phyloP scores from a whole-genome alignment of 1,284 basidiomycete genomes.

The Tylopilus orsonianus region DNA sequence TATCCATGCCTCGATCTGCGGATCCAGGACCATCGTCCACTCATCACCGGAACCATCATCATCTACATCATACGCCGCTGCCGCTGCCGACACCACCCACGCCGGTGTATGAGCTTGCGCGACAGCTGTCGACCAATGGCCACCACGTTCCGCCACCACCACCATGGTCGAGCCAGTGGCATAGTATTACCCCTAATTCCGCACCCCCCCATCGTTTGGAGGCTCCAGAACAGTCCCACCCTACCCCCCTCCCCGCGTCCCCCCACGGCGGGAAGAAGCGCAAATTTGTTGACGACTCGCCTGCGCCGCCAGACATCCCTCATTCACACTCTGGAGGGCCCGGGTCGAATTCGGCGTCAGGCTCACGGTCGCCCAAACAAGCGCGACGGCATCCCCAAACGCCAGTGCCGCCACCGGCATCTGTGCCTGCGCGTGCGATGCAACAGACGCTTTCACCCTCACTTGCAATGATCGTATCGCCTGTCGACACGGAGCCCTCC shows the following conservation, averaged over 20 bases:
- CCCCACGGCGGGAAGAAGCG: constrained; percentile 41
- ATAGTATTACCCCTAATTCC: constrained; percentile 33
- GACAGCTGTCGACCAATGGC: constrained; percentile 29
- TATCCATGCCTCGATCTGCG: constrained; percentile 26
- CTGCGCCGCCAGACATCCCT: constrained; percentile 24
- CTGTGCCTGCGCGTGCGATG: constrained; percentile 36
- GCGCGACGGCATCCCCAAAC: constrained; percentile 35
- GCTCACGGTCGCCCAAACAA: constrained; percentile 33
- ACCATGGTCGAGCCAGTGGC: constrained; percentile 65
- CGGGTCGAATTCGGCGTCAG: constrained; percentile 16
- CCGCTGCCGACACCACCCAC: constrained; percentile 36
- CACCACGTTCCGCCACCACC: constrained; percentile 56
- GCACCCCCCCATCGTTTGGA: constrained; percentile 24
- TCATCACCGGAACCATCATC: constrained; percentile 27
- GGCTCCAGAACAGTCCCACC: constrained; percentile 25
- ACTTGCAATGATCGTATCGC: constrained; percentile 44
- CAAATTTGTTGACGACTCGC: constrained; percentile 43
- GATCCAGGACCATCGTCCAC: constrained; percentile 33
- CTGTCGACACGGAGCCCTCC: constrained; percentile 35
- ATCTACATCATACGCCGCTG: constrained; percentile 33
- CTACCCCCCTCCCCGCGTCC: constrained; percentile 29
- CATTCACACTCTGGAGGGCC: constrained; percentile 13
- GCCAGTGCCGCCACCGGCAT: constrained; percentile 28
- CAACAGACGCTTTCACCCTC: constrained; percentile 48
- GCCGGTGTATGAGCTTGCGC: constrained; percentile 35